Conservation (phyloP, 78 protist species). For the Dictyostelium brefeldianum region DNA sequence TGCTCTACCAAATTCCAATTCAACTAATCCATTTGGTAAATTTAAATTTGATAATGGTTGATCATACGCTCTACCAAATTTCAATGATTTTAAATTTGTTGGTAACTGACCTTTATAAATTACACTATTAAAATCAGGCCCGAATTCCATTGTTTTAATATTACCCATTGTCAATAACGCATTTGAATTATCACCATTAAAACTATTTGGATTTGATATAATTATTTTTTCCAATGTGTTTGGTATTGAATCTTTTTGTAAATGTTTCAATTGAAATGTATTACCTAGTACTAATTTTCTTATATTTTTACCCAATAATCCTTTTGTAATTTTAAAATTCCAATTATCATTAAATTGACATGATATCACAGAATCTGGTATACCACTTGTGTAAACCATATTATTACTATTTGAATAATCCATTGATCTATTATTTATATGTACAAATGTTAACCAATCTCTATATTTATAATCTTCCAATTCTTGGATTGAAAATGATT, state of each 20-base stretch:
- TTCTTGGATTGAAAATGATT: background rate
- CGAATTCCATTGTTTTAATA: background rate
- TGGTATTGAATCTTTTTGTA: too few species aligned
- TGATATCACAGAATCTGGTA: background rate
- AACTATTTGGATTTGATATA: too few species aligned
- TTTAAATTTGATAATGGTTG: background rate
- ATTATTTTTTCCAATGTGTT: too few species aligned
- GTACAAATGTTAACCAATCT: background rate
- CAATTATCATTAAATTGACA: too few species aligned
- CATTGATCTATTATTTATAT: background rate
- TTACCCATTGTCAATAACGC: too few species aligned
- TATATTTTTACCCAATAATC: too few species aligned
- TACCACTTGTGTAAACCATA: background rate
- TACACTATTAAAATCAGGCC: background rate
- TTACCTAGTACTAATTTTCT: too few species aligned
- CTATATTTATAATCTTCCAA: background rate
- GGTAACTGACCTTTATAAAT: background rate
- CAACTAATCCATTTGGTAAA: background rate
- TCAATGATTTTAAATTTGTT: background rate
- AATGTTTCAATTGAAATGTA: too few species aligned
- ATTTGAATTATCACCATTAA: too few species aligned
- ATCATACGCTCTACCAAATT: background rate
- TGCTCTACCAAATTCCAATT: background rate
- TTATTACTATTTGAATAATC: too few species aligned
- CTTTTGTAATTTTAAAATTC: too few species aligned